phyloP scores from a whole-genome alignment of 352 stramenopile genomes.

The Pythium dissimile region DNA sequence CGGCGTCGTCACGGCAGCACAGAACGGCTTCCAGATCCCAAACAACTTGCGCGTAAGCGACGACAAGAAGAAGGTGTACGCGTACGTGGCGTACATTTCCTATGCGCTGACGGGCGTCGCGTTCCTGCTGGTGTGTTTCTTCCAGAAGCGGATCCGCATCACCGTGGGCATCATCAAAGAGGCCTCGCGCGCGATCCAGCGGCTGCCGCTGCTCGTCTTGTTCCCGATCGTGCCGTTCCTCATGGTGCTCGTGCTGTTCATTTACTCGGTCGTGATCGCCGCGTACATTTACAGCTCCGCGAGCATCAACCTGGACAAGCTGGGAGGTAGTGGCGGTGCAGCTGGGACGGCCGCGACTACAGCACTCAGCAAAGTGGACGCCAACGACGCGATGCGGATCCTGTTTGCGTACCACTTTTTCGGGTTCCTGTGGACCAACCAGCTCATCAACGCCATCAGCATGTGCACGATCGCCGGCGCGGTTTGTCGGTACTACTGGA shows the following conservation, averaged over 20 bases:
- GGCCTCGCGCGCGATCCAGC: constrained; percentile 57
- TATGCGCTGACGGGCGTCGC: constrained; percentile 53
- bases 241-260: constrained; percentile 46
- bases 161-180: constrained; percentile 72
- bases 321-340: constrained; percentile 30
- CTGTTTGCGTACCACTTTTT: constrained; percentile 88
- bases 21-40: constrained; percentile 41
- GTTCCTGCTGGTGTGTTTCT: constrained; percentile 80
- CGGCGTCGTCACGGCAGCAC: constrained; percentile 32
- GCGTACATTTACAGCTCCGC: constrained; percentile 66
- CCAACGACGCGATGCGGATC: constrained; percentile 62
- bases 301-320: constrained; percentile 43
- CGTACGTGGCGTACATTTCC: constrained; percentile 57
- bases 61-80: constrained; percentile 57
- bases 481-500: constrained; percentile 93
- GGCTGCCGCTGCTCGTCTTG: constrained; percentile 51
- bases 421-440: constrained; percentile 94
- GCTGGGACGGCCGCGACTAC: not conserved
- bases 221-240: constrained; percentile 55
- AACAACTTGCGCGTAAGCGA: constrained; percentile 55
- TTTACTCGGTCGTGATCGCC: constrained; percentile 54
- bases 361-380: constrained; percentile 40
- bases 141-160: constrained; percentile 71
- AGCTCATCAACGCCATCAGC: constrained; percentile 94
- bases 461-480: constrained; percentile 92